Evolutionary conservation across 192 early-diverging fungal genomes (phyloP), one percentile per base, ranked within the genome.

Genomic region (Funneliformis mosseae): DNA sequence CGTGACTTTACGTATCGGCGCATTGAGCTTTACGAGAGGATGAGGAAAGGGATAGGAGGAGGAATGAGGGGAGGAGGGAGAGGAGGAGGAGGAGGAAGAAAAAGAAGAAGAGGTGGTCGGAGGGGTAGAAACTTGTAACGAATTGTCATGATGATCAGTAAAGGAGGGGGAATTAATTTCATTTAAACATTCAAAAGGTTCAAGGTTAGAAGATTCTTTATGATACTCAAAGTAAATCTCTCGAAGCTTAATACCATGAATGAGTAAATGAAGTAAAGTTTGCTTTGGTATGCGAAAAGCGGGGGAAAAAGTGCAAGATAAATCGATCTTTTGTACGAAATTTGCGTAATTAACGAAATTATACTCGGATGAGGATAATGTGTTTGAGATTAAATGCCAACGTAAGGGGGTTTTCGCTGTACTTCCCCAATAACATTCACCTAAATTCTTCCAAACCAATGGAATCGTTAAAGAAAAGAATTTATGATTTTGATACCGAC

Each of bases 221-320:
- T 69, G 38, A 69, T 69, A 69, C 18, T 69, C 27, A 39, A 69
- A 69, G 42, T 28, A 33, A 18, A 69, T 42, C 41, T 69, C 67
- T 21, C 21, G 16, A n/a, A 55, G 50, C 21, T 18, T 55, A 21
- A 5, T 55, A 55, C 50, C 50, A 21, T n/a, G 16, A 18, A 55
- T 55, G 21, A 55, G 50, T 55, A 55, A 18, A 55, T 55, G 50
- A 21, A 5, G 1, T n/a, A 55, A n/a, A 55, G 50, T 55, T 55
- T 55, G 5, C 21, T 55, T 55, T 55, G 50, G 16, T 21, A 55
- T 18, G 18, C 50, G 50, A 55, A 55, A 55, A 7, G 16, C 50
- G 7, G 50, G 50, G 16, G 16, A 21, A 55, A 7, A 18, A 18
- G 5, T 55, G 21, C 50, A 55, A 55, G 50, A 6, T 18, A 55